These are phyloP conservation scores for Syzygium syzygioides DNA, from an alignment of 441 rosid species.

Conservation along the genomic window DNA sequence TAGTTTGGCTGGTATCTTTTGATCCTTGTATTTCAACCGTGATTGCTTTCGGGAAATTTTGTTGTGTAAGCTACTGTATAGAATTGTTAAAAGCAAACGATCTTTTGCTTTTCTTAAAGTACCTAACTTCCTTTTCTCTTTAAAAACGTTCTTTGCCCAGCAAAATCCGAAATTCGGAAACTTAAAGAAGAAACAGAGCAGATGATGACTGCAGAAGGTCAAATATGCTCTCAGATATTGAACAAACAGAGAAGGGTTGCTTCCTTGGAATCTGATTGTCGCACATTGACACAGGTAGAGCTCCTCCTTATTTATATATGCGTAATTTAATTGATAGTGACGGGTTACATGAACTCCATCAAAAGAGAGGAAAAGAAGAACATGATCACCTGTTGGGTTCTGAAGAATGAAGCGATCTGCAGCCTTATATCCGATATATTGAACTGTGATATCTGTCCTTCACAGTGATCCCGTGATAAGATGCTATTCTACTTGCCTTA, in stretches of 20 bases:
- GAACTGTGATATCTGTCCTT: not conserved
- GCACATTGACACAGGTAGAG: constrained; percentile 49
- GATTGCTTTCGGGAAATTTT: not conserved
- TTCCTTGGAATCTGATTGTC: constrained; percentile 50
- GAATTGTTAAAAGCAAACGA: not conserved
- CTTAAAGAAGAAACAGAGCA: constrained; percentile 43
- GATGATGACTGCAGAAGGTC: constrained; percentile 44
- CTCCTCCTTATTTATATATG: not conserved
- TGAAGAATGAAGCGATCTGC: not conserved
- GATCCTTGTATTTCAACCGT: not conserved
- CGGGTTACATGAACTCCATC: not conserved
- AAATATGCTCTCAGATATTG: constrained; percentile 47
- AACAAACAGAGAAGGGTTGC: constrained; percentile 49
- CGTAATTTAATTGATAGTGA: not conserved
- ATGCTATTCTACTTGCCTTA: not conserved
- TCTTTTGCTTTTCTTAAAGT: not conserved
- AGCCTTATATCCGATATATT: not conserved
- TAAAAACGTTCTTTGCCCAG: constrained; percentile 22
- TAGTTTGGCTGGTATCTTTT: not conserved
- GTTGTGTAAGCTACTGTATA: not conserved
- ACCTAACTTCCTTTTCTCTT: not conserved
- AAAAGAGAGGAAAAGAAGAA: not conserved
- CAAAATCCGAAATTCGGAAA: constrained; percentile 31
- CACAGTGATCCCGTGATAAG: not conserved
- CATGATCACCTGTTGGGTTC: not conserved